Evolutionary conservation across 2,329 filamentous ascomycete species (phyloP), one percentile per base, ranked within the genome.

Genomic region (Penicillium brevicompactum): DNA sequence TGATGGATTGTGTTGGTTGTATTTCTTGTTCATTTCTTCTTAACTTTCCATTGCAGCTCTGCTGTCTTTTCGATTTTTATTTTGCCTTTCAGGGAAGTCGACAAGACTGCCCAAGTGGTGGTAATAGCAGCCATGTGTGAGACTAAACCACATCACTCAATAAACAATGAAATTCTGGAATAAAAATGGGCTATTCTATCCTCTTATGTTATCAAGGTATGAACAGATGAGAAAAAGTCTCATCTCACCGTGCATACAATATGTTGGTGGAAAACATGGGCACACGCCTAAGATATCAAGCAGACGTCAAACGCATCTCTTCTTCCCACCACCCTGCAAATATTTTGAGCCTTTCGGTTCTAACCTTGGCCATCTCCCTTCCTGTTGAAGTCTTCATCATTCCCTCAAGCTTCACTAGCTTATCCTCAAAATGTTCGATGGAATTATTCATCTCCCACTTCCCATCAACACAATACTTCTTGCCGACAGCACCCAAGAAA

Each of bases 351-450:
- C 82, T 72, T 59, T 76, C 71, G 16, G 81, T 80, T 55, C 82
- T 70, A 57, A 77, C 76, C 22, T 67, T 68, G 1, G 82, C 83
- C 71, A 84, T 71, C 48, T 70, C 61, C 62, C 70, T 78, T 5
- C 83, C 83, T 1, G 80, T 77, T 51, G 74, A 67, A 3, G 83
- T 86, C 76, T 85, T 84, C 83, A 85, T 85, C 77, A 82, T 79
- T 2, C 67, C 71, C 61, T 83, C 84, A 21, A 96, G 69, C 65
- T 76, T 80, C 59, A 90, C 74, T 58, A 95, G 75, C 78, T 94
- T 95, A 49, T 88, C 87, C 40, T 84, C 84, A 66, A 95, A 91
- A 77, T 95, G 91, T 46, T 83, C 79, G 58, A 95, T 84, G 5
- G 87, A 85, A 45, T 85, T 83, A 38, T 80, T 80, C 80, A 95